Percentiles rank a stretch among this genome's conserved stretches.
Conservation (phyloP, 164 flowering plant genomes). For the Buxus sempervirens region DNA sequence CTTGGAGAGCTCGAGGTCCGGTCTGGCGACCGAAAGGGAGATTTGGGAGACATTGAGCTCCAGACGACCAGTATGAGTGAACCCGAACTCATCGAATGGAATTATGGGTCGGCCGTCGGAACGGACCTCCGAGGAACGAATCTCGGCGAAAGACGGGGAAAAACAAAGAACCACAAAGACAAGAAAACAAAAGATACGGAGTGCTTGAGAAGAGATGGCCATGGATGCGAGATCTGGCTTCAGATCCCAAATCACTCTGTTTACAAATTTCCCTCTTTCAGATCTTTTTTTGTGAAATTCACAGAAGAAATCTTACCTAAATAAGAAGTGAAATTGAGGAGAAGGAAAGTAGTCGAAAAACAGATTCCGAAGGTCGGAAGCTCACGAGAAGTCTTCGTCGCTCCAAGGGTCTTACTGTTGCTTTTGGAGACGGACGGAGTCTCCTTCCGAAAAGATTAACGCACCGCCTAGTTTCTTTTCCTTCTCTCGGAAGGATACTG, state of each 20-base stretch:
- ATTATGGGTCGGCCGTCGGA: conserved; percentile 67
- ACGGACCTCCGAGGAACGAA: conserved; percentile 57
- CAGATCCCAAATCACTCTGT: conserved; percentile 1
- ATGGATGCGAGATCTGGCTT: conserved; percentile 19
- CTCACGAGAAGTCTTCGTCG: too few species aligned
- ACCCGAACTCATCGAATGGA: conserved; percentile 91
- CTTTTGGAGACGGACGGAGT: background rate
- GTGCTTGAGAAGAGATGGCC: conserved; percentile 25
- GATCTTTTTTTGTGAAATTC: background rate
- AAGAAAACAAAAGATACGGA: conserved; percentile 16
- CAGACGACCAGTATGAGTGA: conserved; percentile 72
- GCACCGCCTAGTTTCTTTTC: too few species aligned
- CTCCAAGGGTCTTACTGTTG: background rate
- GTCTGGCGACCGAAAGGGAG: conserved; percentile 37
- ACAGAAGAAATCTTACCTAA: background rate
- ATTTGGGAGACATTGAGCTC: conserved; percentile 65
- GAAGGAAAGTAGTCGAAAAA: too few species aligned
- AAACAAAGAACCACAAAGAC: conserved; percentile 21
- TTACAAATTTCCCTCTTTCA: background rate
- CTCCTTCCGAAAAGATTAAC: background rate
- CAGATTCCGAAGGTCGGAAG: too few species aligned
- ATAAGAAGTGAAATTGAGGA: too few species aligned
- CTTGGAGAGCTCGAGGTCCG: conserved; percentile 40
- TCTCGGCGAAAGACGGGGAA: conserved; percentile 45
- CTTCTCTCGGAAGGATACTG: too few species aligned